phyloP scores from a whole-genome alignment of 1,139 yeast genomes.

The Hyphopichia wangnamkhiaoensis region DNA sequence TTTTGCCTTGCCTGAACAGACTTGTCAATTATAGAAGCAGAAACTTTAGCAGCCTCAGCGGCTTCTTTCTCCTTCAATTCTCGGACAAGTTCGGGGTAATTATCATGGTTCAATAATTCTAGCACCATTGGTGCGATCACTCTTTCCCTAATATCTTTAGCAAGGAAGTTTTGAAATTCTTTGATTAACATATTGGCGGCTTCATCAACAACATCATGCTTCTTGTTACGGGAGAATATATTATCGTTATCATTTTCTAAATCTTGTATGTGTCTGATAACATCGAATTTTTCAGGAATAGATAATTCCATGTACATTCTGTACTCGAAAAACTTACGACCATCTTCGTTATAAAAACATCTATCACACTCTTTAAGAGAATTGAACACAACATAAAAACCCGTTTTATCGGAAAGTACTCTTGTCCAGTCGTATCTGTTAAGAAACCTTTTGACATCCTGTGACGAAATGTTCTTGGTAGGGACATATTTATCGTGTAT shows the following conservation, averaged over 20 bases:
- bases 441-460: constrained; percentile 54
- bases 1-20: constrained; percentile 17
- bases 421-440: constrained; percentile 65
- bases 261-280: constrained; percentile 5
- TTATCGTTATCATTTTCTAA: constrained; percentile 11
- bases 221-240: constrained; percentile 10
- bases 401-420: constrained; percentile 60
- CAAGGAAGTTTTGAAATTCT: constrained; percentile 64
- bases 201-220: constrained; percentile 47
- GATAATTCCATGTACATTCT: constrained; percentile 59
- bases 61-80: constrained; percentile 43
- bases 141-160: constrained; percentile 75
- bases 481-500: constrained; percentile 58
- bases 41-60: constrained; percentile 22
- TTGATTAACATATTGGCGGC: constrained; percentile 60
- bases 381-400: constrained; percentile 73
- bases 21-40: constrained; percentile 2
- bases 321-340: constrained; percentile 50
- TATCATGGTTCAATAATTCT: constrained; percentile 59
- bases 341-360: constrained; percentile 71
- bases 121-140: constrained; percentile 71
- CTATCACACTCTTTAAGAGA: constrained; percentile 61
- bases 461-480: constrained; percentile 48
- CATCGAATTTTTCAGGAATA: constrained; percentile 36
- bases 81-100: constrained; percentile 55